phyloP scores from a whole-genome alignment of 192 early-diverging fungal genomes.

The Rhizoclosmatium sp. region DNA sequence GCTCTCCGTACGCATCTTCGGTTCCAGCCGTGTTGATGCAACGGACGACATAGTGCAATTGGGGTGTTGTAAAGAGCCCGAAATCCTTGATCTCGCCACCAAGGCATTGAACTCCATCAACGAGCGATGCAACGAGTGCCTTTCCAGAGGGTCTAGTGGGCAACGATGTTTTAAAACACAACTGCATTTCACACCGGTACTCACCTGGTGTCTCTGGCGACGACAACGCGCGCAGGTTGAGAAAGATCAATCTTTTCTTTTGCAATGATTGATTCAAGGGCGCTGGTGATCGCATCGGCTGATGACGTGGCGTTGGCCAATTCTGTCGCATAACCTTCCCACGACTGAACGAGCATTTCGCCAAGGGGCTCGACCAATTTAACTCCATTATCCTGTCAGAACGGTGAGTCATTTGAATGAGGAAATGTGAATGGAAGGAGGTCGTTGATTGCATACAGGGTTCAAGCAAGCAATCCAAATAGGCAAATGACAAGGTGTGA shows the following conservation, averaged over 20 bases:
- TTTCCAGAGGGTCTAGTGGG: slow-evolving; percentile 80
- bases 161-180: not conserved
- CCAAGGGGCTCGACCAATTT: slow-evolving; percentile 98
- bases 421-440: not conserved
- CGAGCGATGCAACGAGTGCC: slow-evolving; percentile 78
- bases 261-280: slow-evolving; percentile 69
- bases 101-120: slow-evolving; percentile 81
- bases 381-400: slow-evolving; percentile 90
- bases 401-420: not conserved
- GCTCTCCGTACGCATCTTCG: slow-evolving; percentile 82
- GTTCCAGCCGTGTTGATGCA: slow-evolving; percentile 85
- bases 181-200: not conserved
- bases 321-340: slow-evolving; percentile 91
- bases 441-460: not conserved
- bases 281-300: slow-evolving; percentile 66
- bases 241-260: slow-evolving; percentile 73
- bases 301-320: slow-evolving; percentile 82
- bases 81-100: slow-evolving; percentile 76
- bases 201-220: slow-evolving; percentile 92
- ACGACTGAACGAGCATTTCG: slow-evolving; percentile 96
- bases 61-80: slow-evolving; percentile 94
- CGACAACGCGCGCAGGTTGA: slow-evolving; percentile 72
- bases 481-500: not conserved
- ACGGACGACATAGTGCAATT: slow-evolving; percentile 93
- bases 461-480: not conserved